These are phyloP conservation scores for Incumbomyces lentus DNA, from an alignment of 2,329 filamentous ascomycete species.

Conservation along the genomic window DNA sequence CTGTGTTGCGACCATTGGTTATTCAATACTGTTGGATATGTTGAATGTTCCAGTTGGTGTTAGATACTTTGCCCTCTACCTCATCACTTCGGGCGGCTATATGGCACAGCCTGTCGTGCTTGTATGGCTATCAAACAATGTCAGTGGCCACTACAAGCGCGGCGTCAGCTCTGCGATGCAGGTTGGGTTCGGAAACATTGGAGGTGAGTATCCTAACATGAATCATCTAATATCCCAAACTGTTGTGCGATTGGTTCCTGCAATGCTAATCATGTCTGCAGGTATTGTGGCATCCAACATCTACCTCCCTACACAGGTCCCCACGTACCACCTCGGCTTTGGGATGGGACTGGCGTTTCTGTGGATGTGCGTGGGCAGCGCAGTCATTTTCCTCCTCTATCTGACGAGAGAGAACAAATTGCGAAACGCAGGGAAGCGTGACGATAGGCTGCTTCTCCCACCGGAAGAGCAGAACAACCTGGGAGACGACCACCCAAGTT, in stretches of 20 bases:
- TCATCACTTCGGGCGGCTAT: conserved; percentile 24
- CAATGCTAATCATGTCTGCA: conserved; percentile 19
- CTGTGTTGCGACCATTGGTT: conserved; percentile 26
- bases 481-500: conserved; percentile 27
- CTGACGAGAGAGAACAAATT: conserved; percentile 26
- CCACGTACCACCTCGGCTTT: conserved; percentile 30
- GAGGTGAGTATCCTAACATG: conserved; percentile 13
- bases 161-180: conserved; percentile 24
- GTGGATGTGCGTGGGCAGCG: conserved; percentile 27
- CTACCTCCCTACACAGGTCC: conserved; percentile 28
- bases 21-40: conserved; percentile 26
- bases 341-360: conserved; percentile 27
- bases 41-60: conserved; percentile 19
- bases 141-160: conserved; percentile 24
- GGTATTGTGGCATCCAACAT: conserved; percentile 31
- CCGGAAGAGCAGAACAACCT: conserved; percentile 23
- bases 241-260: not conserved
- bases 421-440: conserved; percentile 20
- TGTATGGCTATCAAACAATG: conserved; percentile 25
- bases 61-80: conserved; percentile 23
- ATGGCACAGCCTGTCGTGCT: conserved; percentile 24
- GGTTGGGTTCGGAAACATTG: conserved; percentile 24
- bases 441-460: conserved; percentile 21
- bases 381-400: conserved; percentile 25
- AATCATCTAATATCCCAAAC: conserved; percentile 1